These are phyloP conservation scores for Diaporthe velutina DNA, from an alignment of 2,329 filamentous ascomycete genomes.

Conservation along the genomic window DNA sequence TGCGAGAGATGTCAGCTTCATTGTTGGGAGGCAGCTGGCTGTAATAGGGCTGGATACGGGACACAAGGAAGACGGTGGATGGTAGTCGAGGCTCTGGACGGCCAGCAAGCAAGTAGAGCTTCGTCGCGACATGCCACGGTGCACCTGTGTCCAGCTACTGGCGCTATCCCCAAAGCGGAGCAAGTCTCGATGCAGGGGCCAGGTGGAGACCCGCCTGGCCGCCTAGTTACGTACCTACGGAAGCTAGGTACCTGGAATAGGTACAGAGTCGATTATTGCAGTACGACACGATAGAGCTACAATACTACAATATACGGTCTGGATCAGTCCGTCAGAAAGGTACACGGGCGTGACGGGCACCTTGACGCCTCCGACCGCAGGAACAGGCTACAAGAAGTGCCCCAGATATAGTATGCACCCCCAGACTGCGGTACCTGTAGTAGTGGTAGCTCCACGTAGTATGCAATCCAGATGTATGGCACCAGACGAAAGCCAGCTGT, in stretches of 20 bases:
- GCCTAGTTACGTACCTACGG: not conserved
- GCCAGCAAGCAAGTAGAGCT: constrained; percentile 33
- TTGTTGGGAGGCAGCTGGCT: constrained; percentile 56
- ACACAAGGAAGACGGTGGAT: constrained; percentile 45
- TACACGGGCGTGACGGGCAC: not conserved
- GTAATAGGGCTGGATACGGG: constrained; percentile 46
- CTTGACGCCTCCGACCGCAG: not conserved
- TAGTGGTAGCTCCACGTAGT: no score
- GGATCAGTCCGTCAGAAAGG: not conserved
- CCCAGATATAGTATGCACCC: not conserved
- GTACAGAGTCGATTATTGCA: not conserved
- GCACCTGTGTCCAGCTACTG: constrained; percentile 15
- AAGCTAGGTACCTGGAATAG: not conserved
- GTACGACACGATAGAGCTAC: not conserved
- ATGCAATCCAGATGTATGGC: not conserved
- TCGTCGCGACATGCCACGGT: constrained; percentile 29
- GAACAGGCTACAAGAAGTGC: not conserved
- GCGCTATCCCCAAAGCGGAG: constrained; percentile 20
- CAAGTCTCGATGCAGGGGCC: constrained; percentile 8
- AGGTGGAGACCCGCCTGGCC: not conserved
- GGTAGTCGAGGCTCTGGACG: not conserved
- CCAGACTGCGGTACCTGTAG: not conserved
- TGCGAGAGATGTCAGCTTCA: constrained; percentile 75
- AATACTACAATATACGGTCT: no score
- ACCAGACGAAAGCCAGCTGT: not conserved